phyloP scores from a whole-genome alignment of 345 rosid species.

The Eucalyptus globulus region DNA sequence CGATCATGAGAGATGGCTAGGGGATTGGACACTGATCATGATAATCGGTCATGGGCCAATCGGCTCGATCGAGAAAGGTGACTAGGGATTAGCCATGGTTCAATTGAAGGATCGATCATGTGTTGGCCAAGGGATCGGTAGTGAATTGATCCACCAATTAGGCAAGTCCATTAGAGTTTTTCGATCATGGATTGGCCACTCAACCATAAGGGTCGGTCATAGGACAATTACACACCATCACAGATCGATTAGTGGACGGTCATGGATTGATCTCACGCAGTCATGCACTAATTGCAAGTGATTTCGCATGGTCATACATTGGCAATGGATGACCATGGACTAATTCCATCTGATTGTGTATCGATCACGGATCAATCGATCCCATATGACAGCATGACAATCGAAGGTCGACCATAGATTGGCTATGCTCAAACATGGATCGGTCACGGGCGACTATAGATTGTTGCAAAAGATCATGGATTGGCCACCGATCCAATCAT shows the following conservation, averaged over 20 bases:
- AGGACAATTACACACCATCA: accelerated
- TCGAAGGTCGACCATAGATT: accelerated
- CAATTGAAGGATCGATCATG: accelerated
- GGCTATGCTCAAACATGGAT: no score
- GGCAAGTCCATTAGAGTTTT: no score
- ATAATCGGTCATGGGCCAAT: no score
- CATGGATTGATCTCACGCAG: accelerated
- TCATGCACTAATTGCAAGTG: no score
- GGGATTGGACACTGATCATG: accelerated
- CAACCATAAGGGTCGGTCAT: no score
- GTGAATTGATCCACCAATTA: accelerated
- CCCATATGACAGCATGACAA: no score
- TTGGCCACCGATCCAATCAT: no score
- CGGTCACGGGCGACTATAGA: accelerated
- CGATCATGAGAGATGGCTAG: no score
- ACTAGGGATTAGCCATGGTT: no score
- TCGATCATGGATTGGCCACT: no score
- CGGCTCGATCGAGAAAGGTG: accelerated
- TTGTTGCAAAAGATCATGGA: no score
- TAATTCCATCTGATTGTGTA: accelerated
- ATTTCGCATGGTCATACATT: accelerated
- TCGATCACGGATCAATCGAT: accelerated
- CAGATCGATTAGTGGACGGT: accelerated
- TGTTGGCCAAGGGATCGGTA: no score
- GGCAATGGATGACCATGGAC: accelerated